Evolutionary conservation across 805 yeast genomes (phyloP).

Genomic region (Sugiyamaella americana): DNA sequence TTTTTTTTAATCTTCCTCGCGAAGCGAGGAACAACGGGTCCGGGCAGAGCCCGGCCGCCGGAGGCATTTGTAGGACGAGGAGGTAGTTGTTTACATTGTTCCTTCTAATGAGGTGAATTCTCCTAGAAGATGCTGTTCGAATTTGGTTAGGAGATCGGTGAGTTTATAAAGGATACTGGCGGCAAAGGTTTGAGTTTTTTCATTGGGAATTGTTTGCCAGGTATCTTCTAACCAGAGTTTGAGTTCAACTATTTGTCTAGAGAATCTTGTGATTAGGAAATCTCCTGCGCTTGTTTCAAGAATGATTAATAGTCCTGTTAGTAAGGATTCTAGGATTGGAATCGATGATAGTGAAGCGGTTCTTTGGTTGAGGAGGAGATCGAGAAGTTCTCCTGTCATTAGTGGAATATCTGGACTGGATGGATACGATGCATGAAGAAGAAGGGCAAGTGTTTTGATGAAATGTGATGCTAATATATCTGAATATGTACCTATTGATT

Average conservation of each 20-base stretch:
- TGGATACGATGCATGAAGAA: constrained; percentile 56
- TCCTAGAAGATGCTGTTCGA: constrained; percentile 22
- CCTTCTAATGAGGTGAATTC: constrained; percentile 14
- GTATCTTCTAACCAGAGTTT: constrained; percentile 27
- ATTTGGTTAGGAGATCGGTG: constrained; percentile 23
- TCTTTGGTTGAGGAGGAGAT: constrained; percentile 17
- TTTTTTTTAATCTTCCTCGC: no score
- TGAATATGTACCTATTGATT: constrained; percentile 47
- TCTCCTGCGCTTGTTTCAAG: constrained; percentile 28
- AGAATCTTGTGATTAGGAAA: constrained; percentile 23
- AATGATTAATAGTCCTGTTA: constrained; percentile 29
- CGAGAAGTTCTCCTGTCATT: constrained; percentile 51
- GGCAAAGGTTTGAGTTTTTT: constrained; percentile 25
- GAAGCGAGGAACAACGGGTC: no score
- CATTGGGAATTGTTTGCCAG: constrained; percentile 30
- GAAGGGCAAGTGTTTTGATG: constrained; percentile 50
- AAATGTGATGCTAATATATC: constrained; percentile 52
- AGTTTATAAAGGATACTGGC: constrained; percentile 30
- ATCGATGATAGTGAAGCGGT: constrained; percentile 15
- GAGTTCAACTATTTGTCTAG: constrained; percentile 28
- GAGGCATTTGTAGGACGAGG: no score
- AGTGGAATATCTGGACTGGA: constrained; percentile 44
- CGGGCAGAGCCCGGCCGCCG: no score
- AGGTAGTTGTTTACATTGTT: not conserved
- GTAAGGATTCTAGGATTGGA: constrained; percentile 28